Evolutionary conservation across 345 rosid species (phyloP).

Genomic region (Salix exigua): DNA sequence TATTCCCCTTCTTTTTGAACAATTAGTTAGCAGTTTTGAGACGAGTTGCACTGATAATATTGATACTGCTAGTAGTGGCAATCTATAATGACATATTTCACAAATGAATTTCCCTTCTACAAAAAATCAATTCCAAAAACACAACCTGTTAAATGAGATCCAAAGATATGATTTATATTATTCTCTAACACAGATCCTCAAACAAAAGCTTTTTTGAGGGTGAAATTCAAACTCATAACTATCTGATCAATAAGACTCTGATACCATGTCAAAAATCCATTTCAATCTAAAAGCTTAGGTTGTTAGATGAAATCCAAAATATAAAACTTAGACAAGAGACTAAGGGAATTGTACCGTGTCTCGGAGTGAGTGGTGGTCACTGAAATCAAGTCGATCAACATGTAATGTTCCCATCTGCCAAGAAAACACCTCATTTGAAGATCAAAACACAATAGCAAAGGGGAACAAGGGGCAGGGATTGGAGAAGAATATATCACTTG

Average conservation of each 20-base stretch:
- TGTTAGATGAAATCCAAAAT: too few relatives aligned
- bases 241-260: too few relatives aligned
- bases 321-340: neutral
- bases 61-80: neutral
- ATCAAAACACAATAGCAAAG: neutral
- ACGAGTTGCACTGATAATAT: too few relatives aligned
- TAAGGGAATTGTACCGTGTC: conserved; percentile 32
- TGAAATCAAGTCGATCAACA: conserved; percentile 63
- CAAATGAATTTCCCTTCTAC: neutral
- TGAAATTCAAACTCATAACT: too few relatives aligned
- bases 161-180: too few relatives aligned
- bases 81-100: neutral
- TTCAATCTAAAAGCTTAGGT: too few relatives aligned
- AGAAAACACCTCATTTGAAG: neutral
- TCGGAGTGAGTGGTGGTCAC: conserved; percentile 62
- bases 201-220: too few relatives aligned
- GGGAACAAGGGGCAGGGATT: neutral
- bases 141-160: too few relatives aligned
- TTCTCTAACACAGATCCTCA: too few relatives aligned
- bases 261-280: too few relatives aligned
- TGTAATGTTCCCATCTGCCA: conserved; percentile 61
- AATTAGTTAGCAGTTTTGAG: too few relatives aligned
- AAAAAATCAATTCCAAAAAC: neutral
- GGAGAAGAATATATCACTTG: neutral
- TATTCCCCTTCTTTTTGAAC: too few relatives aligned